Base-by-base conservation (phyloP, 2,329 filamentous ascomycete species). In the Aspergillus alliaceus region DNA sequence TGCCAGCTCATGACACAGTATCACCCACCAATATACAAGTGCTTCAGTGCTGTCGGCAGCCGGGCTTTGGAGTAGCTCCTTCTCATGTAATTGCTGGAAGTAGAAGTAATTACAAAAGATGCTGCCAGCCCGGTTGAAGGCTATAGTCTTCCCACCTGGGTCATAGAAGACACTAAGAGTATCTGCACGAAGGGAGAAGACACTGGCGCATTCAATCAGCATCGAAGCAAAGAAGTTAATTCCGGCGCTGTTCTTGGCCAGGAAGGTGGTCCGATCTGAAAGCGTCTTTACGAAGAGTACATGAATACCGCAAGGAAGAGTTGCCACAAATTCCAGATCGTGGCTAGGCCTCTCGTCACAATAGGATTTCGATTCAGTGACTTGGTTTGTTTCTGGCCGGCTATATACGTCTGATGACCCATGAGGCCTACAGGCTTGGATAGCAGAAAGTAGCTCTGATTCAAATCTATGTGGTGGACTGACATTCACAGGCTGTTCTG, bases 21-120 rank as follows among this genome's bases (percentile, higher is more conserved):
- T 92, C 62, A 96, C 90, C 85, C 90, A 97, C 93, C 93, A 98
- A 80, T 93, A 96, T 1, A 89, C 84, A 56, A 86, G 79, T 2
- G 90, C 90, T 59, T 95, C 89, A 4, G 85, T 80, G 70, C 80
- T 86, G 15, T 79, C 84, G 48, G 69, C 72, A 49, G 56, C 76
- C 49, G 62, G 64, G 59, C 64, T 70, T 22, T 69, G 63, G 20
- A 73, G 69, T 48, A 86, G 72, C 60, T 79, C 74, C 14, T 77
- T 68, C 44, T 85, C 80, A 69, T 98, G 93, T 31, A 97, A 76
- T 68, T 93, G 87, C 59, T 89, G 76, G 72, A 93, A 98, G 79
- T 91, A 96, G 18, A 90, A 83, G 62, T 96, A 83, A 70, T 99
- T 99, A 80, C 92, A 97, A 78, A 98, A 99, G 29, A 99, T 84